Evolutionary conservation across 2,329 filamentous ascomycete species (phyloP).

Genomic region (Penicillium expansum): DNA sequence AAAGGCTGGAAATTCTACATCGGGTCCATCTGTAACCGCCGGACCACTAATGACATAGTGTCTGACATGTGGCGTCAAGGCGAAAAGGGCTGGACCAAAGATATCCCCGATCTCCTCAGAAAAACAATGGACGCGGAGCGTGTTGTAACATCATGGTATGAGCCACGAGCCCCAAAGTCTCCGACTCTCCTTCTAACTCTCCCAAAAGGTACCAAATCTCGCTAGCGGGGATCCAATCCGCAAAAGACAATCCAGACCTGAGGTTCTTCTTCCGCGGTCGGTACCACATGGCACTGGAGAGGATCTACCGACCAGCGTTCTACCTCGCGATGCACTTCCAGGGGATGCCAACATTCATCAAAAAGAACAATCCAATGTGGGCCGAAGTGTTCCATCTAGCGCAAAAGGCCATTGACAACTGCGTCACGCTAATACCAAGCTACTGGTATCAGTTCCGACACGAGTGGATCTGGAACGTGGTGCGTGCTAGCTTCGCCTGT

Average conservation of each 20-base stretch:
- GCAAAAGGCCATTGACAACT: constrained; percentile 22
- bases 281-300: constrained; percentile 15
- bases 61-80: constrained; percentile 24
- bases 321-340: constrained; percentile 25
- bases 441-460: constrained; percentile 24
- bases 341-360: constrained; percentile 15
- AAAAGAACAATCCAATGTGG: constrained; percentile 5
- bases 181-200: neutral
- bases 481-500: constrained; percentile 18
- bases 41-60: constrained; percentile 24
- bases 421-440: constrained; percentile 17
- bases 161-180: neutral
- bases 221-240: constrained; percentile 1
- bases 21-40: constrained; percentile 23
- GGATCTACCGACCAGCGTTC: constrained; percentile 22
- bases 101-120: constrained; percentile 16
- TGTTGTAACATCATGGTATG: constrained; percentile 22
- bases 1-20: constrained; percentile 26
- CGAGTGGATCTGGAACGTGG: constrained; percentile 23
- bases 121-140: constrained; percentile 14
- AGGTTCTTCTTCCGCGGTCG: constrained; percentile 19
- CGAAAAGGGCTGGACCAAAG: constrained; percentile 20
- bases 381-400: constrained; percentile 13
- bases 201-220: constrained; percentile 20
- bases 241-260: constrained; percentile 16